Conservation (phyloP, 305 asterid genomes). For the Caryopteris hybrid region DNA sequence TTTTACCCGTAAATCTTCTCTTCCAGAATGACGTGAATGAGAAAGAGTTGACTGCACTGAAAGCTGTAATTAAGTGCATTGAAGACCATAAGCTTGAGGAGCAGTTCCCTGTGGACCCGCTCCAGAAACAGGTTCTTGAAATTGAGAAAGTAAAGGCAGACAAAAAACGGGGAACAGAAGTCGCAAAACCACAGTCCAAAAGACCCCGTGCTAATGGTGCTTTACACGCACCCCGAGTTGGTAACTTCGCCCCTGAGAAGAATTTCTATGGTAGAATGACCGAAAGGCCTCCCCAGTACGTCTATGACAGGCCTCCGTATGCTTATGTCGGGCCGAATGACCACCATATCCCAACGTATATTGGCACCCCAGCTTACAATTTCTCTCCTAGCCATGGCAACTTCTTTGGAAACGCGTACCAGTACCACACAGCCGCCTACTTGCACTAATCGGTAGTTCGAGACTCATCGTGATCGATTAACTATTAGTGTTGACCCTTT, state of each 20-base stretch:
- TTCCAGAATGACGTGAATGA: slow-evolving; percentile 79
- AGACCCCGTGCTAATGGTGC: slow-evolving; percentile 82
- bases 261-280: slow-evolving; percentile 70
- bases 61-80: slow-evolving; percentile 85
- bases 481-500: slow-evolving; percentile 68
- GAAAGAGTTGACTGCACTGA: slow-evolving; percentile 85
- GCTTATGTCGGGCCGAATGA: slow-evolving; percentile 51
- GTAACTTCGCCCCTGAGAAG: slow-evolving; percentile 54
- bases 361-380: slow-evolving; percentile 57
- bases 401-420: slow-evolving; percentile 89
- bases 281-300: slow-evolving; percentile 81
- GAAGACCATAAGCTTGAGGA: slow-evolving; percentile 88
- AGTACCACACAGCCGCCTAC: slow-evolving; percentile 90
- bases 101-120: slow-evolving; percentile 72
- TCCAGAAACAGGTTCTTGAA: slow-evolving; percentile 72
- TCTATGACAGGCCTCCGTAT: slow-evolving; percentile 73
- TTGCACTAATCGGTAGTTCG: slow-evolving; percentile 86
- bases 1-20: background rate
- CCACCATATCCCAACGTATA: slow-evolving; percentile 41
- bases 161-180: slow-evolving; percentile 95
- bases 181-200: slow-evolving; percentile 91
- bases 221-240: slow-evolving; percentile 48
- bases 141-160: slow-evolving; percentile 97
- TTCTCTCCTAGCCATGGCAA: slow-evolving; percentile 66
- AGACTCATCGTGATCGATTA: slow-evolving; percentile 55